Evolutionary conservation across 2,329 filamentous ascomycete species (phyloP).

Genomic region (Fusarium pseudocircinatum): DNA sequence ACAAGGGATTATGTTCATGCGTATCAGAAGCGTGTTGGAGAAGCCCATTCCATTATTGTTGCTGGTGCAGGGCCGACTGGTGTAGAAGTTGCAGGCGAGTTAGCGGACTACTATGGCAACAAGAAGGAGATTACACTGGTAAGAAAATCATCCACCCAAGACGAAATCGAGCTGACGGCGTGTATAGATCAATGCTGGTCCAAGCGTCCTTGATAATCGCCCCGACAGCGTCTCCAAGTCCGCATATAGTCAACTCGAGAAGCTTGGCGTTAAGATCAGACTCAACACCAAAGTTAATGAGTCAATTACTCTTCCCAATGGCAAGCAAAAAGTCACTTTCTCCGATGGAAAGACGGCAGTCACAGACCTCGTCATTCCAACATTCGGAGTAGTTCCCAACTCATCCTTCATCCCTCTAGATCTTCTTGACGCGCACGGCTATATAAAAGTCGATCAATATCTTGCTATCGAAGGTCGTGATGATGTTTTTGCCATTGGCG

Average conservation of each 20-base stretch:
- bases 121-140: not conserved
- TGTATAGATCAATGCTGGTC: not conserved
- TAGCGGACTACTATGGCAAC: not conserved
- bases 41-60: not conserved
- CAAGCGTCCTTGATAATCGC: not conserved
- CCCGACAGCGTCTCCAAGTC: not conserved
- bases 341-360: not conserved
- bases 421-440: not conserved
- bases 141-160: accelerated
- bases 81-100: not conserved
- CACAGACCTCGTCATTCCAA: not conserved
- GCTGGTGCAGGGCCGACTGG: not conserved
- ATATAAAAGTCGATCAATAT: not conserved
- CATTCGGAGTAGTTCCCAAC: not conserved
- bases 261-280: not conserved
- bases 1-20: not conserved
- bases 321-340: not conserved
- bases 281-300: not conserved
- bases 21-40: not conserved
- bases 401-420: not conserved
- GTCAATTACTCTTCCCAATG: not conserved
- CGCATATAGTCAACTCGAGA: not conserved
- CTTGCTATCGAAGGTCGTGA: not conserved
- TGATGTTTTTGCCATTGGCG: not conserved
- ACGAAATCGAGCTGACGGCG: not conserved